Evolutionary conservation across 352 stramenopile species (phyloP), one percentile per base, ranked within the genome.

Genomic region (Globisporangium emineosum): DNA sequence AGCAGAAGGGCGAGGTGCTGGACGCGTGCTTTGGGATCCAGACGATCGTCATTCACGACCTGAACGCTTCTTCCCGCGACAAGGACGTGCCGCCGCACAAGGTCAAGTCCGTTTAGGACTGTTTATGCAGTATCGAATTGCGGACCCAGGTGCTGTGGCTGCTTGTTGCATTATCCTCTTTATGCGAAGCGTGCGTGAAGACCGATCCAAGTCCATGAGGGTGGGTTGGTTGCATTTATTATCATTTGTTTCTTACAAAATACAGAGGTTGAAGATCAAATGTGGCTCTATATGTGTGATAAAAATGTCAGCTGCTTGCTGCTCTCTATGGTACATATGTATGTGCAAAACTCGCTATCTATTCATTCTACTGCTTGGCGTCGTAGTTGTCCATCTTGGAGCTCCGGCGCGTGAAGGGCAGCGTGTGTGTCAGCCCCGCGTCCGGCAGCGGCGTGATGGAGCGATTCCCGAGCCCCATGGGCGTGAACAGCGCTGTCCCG

Each of bases 21-120:
- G 61, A 79, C 42, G 77, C 72, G n/a, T 68, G 67, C 45, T 69
- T 90, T 32, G 81, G 81, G 21, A 88, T 93, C 58, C 69, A 90
- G 60, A 89, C 81, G 5, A 88, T 93, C 42, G 66, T 86, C 23
- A 71, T 92, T 52, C 76, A 83, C 37, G 53, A 73, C 23, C 23
- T 63, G 5, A 62, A 67, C 35, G 10, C 32, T 10, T 29, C n/a
- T 4, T 35, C 17, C 9, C 5, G 17, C 21, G 9, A 33, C 37
- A 2, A 19, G 32, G 40, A 60, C 23, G 10, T 17, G n/a, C n/a
- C n/a, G 37, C 17, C 32, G 5, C 42, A 35, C 17, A 69, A 69
- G 33, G 15, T 51, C 40, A 69, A 69, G 45, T 62, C 45, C 4
- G 5, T 67, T 25, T 67, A 67, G 52, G 30, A 17, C 19, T 21